Conservation (phyloP, 768 basidiomycete genomes). For the Postia placenta region DNA sequence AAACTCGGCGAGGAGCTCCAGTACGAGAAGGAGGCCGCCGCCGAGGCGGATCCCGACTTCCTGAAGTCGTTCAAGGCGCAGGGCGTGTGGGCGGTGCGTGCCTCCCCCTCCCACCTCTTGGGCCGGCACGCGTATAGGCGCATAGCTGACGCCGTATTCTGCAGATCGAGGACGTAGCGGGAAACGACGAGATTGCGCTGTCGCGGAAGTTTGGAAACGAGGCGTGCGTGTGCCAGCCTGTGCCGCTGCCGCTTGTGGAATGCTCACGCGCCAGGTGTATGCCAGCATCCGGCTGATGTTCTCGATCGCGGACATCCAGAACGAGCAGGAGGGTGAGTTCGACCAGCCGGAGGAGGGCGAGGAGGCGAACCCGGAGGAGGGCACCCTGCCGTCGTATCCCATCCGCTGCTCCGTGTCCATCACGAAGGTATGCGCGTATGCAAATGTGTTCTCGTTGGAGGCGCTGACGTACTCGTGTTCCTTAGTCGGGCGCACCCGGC, state of each 20-base stretch:
- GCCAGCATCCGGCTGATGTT: conserved; percentile 83
- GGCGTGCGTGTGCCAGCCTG: conserved; percentile 45
- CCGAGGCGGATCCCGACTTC: conserved; percentile 60
- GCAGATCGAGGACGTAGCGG: conserved; percentile 64
- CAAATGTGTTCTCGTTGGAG: neutral
- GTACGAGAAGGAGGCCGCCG: conserved; percentile 68
- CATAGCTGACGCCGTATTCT: neutral
- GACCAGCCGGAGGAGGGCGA: conserved; percentile 35
- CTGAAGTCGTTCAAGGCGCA: conserved; percentile 66
- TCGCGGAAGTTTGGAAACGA: conserved; percentile 89
- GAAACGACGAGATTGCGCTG: conserved; percentile 78
- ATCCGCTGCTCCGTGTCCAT: conserved; percentile 78
- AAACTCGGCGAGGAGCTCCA: conserved; percentile 79
- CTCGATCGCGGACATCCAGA: conserved; percentile 84
- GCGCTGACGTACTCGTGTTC: neutral
- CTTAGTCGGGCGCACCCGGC: conserved; percentile 47
- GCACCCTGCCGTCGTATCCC: conserved; percentile 46
- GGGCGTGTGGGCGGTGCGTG: conserved; percentile 73
- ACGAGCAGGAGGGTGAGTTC: conserved; percentile 30
- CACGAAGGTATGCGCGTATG: conserved; percentile 68
- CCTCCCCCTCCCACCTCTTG: too few species aligned
- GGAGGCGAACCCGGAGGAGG: conserved; percentile 25
- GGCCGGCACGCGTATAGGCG: neutral
- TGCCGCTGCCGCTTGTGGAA: neutral
- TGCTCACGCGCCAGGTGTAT: neutral